Conservation (phyloP, 2,329 filamentous ascomycete genomes). For the Westerdykella sp. region DNA sequence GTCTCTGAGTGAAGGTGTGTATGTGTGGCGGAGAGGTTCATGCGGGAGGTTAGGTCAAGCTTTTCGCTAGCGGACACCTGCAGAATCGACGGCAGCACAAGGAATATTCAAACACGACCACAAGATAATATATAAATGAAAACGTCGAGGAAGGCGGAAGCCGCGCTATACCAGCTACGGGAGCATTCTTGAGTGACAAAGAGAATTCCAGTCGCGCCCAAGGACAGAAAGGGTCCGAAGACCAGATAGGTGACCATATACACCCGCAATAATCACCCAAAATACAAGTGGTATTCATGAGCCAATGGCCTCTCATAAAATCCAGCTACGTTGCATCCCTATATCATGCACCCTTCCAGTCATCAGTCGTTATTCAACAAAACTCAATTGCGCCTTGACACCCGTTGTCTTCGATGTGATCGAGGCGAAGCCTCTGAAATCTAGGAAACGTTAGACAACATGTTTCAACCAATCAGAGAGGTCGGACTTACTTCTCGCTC, state of each 20-base stretch:
- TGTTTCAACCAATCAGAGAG: neutral
- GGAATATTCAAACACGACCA: neutral
- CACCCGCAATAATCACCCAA: constrained; percentile 1
- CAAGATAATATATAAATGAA: neutral
- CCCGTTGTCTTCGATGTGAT: constrained; percentile 77
- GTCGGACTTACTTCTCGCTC: constrained; percentile 77
- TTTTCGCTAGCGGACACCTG: constrained; percentile 21
- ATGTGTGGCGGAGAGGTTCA: neutral
- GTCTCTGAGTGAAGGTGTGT: constrained; percentile 4
- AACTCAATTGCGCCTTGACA: constrained; percentile 87
- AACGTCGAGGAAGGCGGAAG: no score
- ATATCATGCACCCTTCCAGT: constrained; percentile 12
- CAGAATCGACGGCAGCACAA: neutral
- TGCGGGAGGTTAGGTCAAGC: constrained; percentile 22
- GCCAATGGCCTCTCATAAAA: constrained; percentile 26
- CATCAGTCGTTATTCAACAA: constrained; percentile 50
- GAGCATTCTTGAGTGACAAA: no score
- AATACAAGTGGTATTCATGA: constrained; percentile 13
- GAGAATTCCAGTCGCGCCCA: neutral
- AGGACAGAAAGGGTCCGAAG: neutral
- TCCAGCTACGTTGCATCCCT: constrained; percentile 6
- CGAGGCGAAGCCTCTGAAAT: constrained; percentile 87
- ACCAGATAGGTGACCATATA: neutral
- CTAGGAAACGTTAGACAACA: constrained; percentile 42
- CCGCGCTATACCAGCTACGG: no score